Percentiles rank a stretch among this genome's conserved stretches.
phyloP scores from a whole-genome alignment of 768 basidiomycete genomes.

The Phylloporus scabripes region DNA sequence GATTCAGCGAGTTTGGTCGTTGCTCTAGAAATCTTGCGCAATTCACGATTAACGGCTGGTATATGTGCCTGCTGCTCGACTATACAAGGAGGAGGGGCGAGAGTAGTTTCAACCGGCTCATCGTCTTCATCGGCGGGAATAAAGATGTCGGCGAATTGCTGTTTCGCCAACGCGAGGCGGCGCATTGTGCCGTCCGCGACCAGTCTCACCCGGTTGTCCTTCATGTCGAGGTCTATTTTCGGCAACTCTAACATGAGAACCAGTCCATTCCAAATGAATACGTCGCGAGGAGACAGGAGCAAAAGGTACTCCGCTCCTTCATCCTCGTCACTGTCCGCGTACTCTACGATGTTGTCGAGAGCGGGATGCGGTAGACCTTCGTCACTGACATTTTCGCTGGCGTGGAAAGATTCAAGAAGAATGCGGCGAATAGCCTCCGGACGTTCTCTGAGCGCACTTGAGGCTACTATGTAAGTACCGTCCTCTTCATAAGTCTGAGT shows the following conservation, averaged over 20 bases:
- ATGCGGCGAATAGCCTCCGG: conserved; percentile 75
- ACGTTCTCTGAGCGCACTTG: conserved; percentile 66
- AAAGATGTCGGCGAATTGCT: conserved; percentile 65
- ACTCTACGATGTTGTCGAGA: conserved; percentile 34
- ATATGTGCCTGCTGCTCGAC: conserved; percentile 87
- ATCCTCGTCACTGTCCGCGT: conserved; percentile 47
- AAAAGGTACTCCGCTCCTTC: conserved; percentile 71
- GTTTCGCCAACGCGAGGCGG: conserved; percentile 70
- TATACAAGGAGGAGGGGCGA: conserved; percentile 45
- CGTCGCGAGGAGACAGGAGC: conserved; percentile 75
- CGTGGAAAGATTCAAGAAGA: conserved; percentile 79
- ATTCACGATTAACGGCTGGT: conserved; percentile 81
- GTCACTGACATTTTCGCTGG: conserved; percentile 52
- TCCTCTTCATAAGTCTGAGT: conserved; percentile 82
- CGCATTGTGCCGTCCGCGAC: conserved; percentile 85
- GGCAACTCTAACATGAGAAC: conserved; percentile 75
- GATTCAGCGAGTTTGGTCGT: conserved; percentile 88
- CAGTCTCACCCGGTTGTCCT: conserved; percentile 85
- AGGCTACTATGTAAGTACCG: conserved; percentile 88
- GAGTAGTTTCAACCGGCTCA: conserved; percentile 40
- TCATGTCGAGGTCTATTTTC: conserved; percentile 73
- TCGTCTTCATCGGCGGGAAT: conserved; percentile 59
- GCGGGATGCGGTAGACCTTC: conserved; percentile 43
- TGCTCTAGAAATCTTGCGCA: conserved; percentile 85
- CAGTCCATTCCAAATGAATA: conserved; percentile 89